Evolutionary conservation across 2,329 filamentous ascomycete species (phyloP).

Genomic region (Talaromyces sp.): DNA sequence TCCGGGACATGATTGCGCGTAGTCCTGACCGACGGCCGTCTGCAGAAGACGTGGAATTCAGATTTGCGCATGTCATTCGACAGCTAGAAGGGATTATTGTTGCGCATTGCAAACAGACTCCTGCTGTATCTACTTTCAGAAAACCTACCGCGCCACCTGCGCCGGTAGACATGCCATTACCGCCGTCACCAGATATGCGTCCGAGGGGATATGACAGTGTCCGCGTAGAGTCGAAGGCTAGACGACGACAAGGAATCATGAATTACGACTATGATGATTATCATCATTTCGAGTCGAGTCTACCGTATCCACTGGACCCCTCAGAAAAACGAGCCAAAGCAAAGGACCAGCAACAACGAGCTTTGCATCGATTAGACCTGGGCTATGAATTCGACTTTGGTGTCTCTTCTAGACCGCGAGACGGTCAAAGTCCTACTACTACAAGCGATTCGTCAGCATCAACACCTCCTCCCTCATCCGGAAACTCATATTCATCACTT

Average conservation of each 20-base stretch:
- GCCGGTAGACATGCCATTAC: not conserved
- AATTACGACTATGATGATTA: not conserved
- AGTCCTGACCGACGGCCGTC: slow-evolving; percentile 29
- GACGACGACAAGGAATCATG: not conserved
- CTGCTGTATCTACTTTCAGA: not conserved
- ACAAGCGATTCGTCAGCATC: not conserved
- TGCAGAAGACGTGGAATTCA: slow-evolving; percentile 27
- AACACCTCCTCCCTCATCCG: not conserved
- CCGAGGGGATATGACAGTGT: not conserved
- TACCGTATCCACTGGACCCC: not conserved
- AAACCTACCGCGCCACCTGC: not conserved
- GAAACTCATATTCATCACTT: not conserved
- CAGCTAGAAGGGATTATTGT: slow-evolving; percentile 17
- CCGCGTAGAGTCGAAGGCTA: not conserved
- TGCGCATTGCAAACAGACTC: slow-evolving; percentile 12
- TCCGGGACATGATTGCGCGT: slow-evolving; percentile 34
- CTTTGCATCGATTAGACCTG: not conserved
- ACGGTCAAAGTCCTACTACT: not conserved
- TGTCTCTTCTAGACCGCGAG: not conserved
- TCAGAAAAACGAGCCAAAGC: not conserved
- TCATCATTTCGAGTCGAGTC: not conserved
- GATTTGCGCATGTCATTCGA: slow-evolving; percentile 22
- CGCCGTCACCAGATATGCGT: not conserved
- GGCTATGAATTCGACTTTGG: slow-evolving; percentile 8
- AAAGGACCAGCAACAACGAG: not conserved